Percentiles rank a stretch among this genome's conserved stretches.
Conservation (phyloP, 768 basidiomycete genomes). For the Boletellus sp. region DNA sequence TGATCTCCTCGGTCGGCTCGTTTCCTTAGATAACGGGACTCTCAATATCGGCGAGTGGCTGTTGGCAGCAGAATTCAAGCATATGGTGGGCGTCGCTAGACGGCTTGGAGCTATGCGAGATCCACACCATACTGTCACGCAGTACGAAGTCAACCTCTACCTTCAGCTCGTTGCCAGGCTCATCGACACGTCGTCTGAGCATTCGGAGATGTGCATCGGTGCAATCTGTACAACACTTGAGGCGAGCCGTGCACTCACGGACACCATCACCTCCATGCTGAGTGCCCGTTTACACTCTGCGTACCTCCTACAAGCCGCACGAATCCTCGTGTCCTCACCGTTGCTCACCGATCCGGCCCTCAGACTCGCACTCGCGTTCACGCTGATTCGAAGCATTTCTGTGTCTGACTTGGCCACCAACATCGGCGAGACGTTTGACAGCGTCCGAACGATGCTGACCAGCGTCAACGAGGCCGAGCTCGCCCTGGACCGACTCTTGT, state of each 20-base stretch:
- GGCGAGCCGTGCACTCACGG: constrained; percentile 38
- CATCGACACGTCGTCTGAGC: constrained; percentile 35
- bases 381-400: constrained; percentile 30
- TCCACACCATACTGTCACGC: constrained; percentile 38
- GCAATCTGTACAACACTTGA: constrained; percentile 44
- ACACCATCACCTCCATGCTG: constrained; percentile 44
- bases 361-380: constrained; percentile 33
- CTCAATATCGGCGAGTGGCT: constrained; percentile 53
- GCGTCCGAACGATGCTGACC: constrained; percentile 23
- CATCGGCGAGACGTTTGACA: constrained; percentile 25
- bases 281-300: constrained; percentile 46
- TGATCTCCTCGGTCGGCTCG: constrained; percentile 51
- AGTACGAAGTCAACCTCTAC: constrained; percentile 47
- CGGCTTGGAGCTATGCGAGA: constrained; percentile 31
- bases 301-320: constrained; percentile 42
- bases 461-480: constrained; percentile 23
- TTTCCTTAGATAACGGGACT: constrained; percentile 45
- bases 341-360: constrained; percentile 25
- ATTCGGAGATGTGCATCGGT: constrained; percentile 42
- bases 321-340: constrained; percentile 26
- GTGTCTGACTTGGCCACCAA: constrained; percentile 19
- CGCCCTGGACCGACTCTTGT: constrained; percentile 24
- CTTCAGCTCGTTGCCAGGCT: constrained; percentile 50
- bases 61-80: constrained; percentile 57
- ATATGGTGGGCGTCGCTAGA: constrained; percentile 40